These are phyloP conservation scores for Eucalyptus pauciflora DNA, from an alignment of 345 rosid species.

Conservation along the genomic window DNA sequence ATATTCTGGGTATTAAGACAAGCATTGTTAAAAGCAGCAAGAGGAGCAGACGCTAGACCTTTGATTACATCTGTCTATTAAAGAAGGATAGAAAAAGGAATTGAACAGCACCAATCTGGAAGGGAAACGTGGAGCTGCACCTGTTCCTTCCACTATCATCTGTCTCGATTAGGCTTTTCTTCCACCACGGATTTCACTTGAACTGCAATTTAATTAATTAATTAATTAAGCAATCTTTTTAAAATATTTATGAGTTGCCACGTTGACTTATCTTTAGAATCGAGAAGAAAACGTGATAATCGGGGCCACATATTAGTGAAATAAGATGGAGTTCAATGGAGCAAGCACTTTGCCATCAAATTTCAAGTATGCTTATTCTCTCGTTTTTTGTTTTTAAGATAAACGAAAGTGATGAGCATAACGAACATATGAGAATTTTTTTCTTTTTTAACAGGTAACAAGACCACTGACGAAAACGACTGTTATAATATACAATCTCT, in stretches of 20 bases:
- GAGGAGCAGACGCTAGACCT: neutral
- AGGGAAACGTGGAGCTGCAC: neutral
- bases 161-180: neutral
- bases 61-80: neutral
- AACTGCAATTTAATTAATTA: neutral
- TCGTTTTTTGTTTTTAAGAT: neutral
- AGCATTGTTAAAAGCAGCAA: neutral
- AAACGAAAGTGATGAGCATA: neutral
- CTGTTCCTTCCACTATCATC: neutral
- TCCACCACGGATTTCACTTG: neutral
- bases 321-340: neutral
- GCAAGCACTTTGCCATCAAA: neutral
- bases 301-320: neutral
- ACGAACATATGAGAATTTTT: neutral
- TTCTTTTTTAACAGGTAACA: neutral
- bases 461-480: rapidly evolving
- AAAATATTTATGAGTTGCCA: neutral
- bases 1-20: neutral
- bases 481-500: neutral
- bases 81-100: neutral
- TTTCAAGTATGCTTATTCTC: neutral
- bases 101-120: neutral
- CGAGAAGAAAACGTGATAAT: neutral
- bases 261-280: neutral
- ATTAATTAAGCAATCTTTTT: neutral